Evolutionary conservation across 805 yeast species (phyloP), one percentile per base, ranked within the genome.

Genomic region (Candida jianshihensis): DNA sequence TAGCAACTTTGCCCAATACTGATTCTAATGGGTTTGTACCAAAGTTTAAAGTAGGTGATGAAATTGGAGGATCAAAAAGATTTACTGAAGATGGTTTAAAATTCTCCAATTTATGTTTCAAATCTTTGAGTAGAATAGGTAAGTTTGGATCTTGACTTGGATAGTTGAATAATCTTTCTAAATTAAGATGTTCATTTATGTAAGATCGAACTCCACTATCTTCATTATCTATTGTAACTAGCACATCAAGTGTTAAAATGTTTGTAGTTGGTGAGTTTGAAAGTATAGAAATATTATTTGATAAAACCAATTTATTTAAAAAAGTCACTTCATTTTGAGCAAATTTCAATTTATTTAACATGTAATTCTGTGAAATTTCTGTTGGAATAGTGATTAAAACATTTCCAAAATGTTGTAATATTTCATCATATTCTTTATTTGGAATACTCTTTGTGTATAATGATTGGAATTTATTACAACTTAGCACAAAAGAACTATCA

Each of bases 201-300:
- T 41, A 35, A 10, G 37, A 31, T 18, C 36, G 44, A 8, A 50
- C 41, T 14, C 41, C 47, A 17, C 36, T 28, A 57, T 68, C 47
- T 45, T 69, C 47, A 51, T 68, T 47, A 49, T 69, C 56, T 20
- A 51, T 45, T 6, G 52, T 42, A 6, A 53, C 30, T 2, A 51
- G 27, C 0, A 48, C 34, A 21, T 37, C 41, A 12, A 51, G 32
- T 0, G 53, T 41, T 2, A 50, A 27, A 7, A 53, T 25, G 8
- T 43, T 40, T 5, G 49, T 36, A 7, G 36, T 40, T 1, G 49
- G 46, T 2, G 49, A 30, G 14, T 27, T 21, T 14, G 43, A 25
- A 6, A 30, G 25, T 8, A 24, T 17, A 10, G 5, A 14, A 19
- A 9, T 18, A 19, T 1, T 13, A 6, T 6, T 32, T 35, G 16